A percentile compares a stretch with the other conserved stretches of the same genome.
These are phyloP conservation scores for Euphrasia arctica DNA, from an alignment of 305 asterid genomes.

Conservation along the genomic window DNA sequence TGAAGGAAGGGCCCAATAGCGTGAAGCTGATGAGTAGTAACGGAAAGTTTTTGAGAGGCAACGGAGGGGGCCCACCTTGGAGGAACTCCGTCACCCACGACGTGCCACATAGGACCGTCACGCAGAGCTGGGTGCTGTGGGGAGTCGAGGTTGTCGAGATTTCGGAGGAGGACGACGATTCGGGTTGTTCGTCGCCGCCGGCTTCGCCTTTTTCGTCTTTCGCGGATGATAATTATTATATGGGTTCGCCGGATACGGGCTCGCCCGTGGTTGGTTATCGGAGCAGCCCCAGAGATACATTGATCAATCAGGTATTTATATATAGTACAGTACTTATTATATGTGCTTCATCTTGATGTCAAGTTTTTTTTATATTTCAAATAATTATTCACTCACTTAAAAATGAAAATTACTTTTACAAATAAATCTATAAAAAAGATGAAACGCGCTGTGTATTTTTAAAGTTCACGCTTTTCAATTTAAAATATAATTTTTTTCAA, in stretches of 20 bases:
- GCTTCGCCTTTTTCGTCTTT: conserved; percentile 29
- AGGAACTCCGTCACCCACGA: conserved; percentile 64
- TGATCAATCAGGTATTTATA: conserved; percentile 21
- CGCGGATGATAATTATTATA: conserved; percentile 27
- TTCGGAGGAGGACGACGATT: conserved; percentile 19
- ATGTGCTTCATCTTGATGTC: no score
- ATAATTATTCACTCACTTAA: no score
- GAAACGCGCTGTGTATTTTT: no score
- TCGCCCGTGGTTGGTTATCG: conserved; percentile 25
- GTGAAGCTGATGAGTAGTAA: conserved; percentile 48
- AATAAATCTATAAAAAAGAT: no score
- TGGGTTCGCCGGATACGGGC: conserved; percentile 40
- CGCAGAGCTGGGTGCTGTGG: conserved; percentile 64
- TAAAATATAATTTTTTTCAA: no score
- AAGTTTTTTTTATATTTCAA: no score
- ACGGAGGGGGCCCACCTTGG: conserved; percentile 69
- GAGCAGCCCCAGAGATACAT: conserved; percentile 4
- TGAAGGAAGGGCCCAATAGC: conserved; percentile 37
- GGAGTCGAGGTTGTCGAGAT: conserved; percentile 58
- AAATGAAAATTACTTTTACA: no score
- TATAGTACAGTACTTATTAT: no score
- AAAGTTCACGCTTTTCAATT: no score
- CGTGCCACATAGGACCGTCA: conserved; percentile 55
- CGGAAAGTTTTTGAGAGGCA: conserved; percentile 58
- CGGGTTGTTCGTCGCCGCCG: conserved; percentile 23